phyloP scores from a whole-genome alignment of 257 asterid genomes.

The Cordia subcordata region DNA sequence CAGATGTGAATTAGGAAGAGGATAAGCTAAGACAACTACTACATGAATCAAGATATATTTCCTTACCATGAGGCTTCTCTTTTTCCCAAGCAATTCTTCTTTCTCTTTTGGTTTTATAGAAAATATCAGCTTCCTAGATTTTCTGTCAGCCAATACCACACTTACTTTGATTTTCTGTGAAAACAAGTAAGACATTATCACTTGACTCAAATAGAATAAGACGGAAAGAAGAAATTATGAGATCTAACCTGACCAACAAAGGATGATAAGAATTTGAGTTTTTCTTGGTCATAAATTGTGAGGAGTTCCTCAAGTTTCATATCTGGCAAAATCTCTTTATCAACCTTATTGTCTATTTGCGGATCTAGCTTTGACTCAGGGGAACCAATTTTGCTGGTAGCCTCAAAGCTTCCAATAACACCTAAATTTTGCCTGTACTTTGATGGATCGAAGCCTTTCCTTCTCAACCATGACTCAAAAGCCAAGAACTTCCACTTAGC shows the following conservation, averaged over 20 bases:
- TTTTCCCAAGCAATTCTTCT: conserved; percentile 70
- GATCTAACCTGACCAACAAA: conserved; percentile 91
- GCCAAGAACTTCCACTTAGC: conserved; percentile 92
- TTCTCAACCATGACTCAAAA: conserved; percentile 94
- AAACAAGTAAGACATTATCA: conserved; percentile 6
- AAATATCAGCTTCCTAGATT: conserved; percentile 68
- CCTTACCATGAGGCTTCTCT: conserved; percentile 76
- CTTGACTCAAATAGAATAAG: not conserved
- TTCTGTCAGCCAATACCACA: conserved; percentile 67
- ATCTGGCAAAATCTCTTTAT: conserved; percentile 46
- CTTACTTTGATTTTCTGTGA: conserved; percentile 70
- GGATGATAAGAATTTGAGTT: conserved; percentile 76
- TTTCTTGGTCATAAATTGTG: conserved; percentile 76
- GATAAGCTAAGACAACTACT: conserved; percentile 6
- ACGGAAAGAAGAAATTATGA: not conserved
- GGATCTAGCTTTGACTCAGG: conserved; percentile 32
- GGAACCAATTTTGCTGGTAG: conserved; percentile 32
- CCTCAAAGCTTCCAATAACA: conserved; percentile 61
- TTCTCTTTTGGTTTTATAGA: conserved; percentile 69
- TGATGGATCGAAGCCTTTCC: conserved; percentile 79
- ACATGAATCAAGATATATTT: not conserved
- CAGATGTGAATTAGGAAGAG: not conserved
- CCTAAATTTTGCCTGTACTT: conserved; percentile 74
- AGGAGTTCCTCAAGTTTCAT: conserved; percentile 88
- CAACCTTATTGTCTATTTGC: conserved; percentile 28